Conservation (phyloP, 2,329 filamentous ascomycete species). For the Pseudogymnoascus pannorum region DNA sequence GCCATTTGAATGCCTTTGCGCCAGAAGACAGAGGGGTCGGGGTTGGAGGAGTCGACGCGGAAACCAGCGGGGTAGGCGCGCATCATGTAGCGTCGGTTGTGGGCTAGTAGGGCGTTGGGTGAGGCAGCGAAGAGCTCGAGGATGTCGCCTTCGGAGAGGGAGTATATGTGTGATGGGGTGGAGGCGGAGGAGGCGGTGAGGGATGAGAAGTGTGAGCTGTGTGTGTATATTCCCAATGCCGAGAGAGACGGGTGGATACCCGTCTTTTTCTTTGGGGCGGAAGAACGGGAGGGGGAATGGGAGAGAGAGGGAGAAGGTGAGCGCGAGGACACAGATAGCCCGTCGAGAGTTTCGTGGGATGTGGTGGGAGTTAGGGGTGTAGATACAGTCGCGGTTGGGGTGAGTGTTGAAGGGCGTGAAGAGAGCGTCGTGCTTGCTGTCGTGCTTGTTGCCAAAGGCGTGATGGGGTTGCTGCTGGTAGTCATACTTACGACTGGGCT, state of each 20-base stretch:
- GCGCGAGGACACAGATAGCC: slow-evolving; percentile 23
- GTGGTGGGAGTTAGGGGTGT: slow-evolving; percentile 16
- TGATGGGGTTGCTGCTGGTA: background rate
- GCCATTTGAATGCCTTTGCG: slow-evolving; percentile 83
- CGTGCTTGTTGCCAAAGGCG: slow-evolving; percentile 10
- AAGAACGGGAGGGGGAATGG: slow-evolving; percentile 21
- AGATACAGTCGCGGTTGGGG: slow-evolving; percentile 13
- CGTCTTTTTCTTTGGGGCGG: slow-evolving; percentile 25
- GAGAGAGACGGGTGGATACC: slow-evolving; percentile 69
- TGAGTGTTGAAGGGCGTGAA: background rate
- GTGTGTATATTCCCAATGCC: slow-evolving; percentile 74
- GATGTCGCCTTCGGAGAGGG: slow-evolving; percentile 56
- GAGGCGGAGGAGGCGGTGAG: slow-evolving; percentile 32
- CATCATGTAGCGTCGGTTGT: slow-evolving; percentile 79
- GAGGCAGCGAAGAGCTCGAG: slow-evolving; percentile 51
- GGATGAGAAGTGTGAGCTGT: slow-evolving; percentile 68
- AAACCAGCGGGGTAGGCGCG: slow-evolving; percentile 80
- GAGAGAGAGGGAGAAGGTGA: slow-evolving; percentile 18
- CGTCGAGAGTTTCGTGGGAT: slow-evolving; percentile 10
- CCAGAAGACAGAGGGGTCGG: slow-evolving; percentile 82
- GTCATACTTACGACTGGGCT: slow-evolving; percentile 23
- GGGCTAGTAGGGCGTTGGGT: slow-evolving; percentile 59
- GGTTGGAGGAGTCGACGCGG: slow-evolving; percentile 75
- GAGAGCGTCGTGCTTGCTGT: slow-evolving; percentile 14
- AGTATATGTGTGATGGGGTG: slow-evolving; percentile 60